Evolutionary conservation across 2,329 filamentous ascomycete genomes (phyloP), one percentile per base, ranked within the genome.

Genomic region (Colletotrichum falcatum): DNA sequence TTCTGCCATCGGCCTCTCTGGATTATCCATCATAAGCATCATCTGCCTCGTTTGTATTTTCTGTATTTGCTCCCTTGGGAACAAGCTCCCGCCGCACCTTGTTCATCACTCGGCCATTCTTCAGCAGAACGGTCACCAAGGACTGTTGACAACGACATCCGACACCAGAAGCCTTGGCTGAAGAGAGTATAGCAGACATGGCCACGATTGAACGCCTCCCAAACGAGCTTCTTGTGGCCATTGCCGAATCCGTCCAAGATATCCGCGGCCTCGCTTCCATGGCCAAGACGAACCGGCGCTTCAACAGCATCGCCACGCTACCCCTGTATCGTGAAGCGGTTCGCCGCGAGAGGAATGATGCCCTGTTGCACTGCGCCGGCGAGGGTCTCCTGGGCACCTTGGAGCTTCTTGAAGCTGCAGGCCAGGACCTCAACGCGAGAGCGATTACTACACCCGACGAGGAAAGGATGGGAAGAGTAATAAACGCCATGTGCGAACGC

Each of bases 211-310:
- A 54, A n/a, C 18, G 37, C n/a, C 30, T 16, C 12, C 42, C 42
- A 7, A n/a, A 33, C 28, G 51, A 54, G 9, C 51, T 54, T 11
- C 51, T 54, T 11, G 18, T 33, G 6, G 33, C 14, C 54, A 37
- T 53, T 23, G 35, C 26, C 14, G 9, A 28, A 18, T 23, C 20
- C 6, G 23, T 62, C n/a, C 23, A n/a, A 54, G 33, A 62, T n/a
- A n/a, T 62, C 33, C 46, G 60, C 16, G 46, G 46, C 33, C 46
- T 62, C n/a, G 60, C 60, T 28, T 54, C 60, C 30, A 44, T 62
- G 44, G 46, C 60, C 33, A 49, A 54, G 33, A 54, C 39, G 60
- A 62, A 39, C 33, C 60, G 46, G 11, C 60, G 30, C 16, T 33
- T 62, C 16, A 63, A 49, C 23, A 20, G 14, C 2, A 48, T 65